Evolutionary conservation across 495 filamentous ascomycete genomes (phyloP), one percentile per base, ranked within the genome.

Genomic region (Letharia lupina): DNA sequence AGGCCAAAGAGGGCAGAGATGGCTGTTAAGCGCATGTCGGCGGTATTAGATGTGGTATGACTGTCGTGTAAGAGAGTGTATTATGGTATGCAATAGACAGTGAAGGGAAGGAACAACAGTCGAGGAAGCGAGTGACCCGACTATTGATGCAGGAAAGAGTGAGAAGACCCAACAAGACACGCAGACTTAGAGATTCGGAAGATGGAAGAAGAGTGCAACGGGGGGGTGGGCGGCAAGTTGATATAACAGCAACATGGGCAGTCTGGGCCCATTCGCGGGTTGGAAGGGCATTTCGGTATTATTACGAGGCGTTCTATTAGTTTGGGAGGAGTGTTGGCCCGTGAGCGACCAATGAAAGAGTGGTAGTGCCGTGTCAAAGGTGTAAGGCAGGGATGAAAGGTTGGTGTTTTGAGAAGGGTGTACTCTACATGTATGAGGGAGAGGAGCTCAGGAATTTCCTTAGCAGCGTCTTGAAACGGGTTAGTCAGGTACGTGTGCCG

Each of bases 101-200:
- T 62, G 64, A 68, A 63, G 54, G n/a, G 57, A 69, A 67, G 63
- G 64, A 69, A 47, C 65, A 63, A 68, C 62, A 70, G 73, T 61
- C 64, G 62, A 63, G 64, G 70, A 70, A 73, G 73, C 71, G 65
- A 68, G 72, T 76, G 72, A 69, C 65, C 39, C 56, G 54, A 63
- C 58, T 65, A 41, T 28, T 47, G 52, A 67, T 60, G 70, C 76
- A 68, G 70, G 50, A 61, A 71, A 64, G 70, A 39, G 70, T 11
- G 52, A 72, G 69, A 74, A 68, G 62, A 28, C 23, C 0, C 23
- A 48, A 73, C 41, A 70, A 59, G 57, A 74, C 42, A 72, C 58
- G 58, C 42, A 67, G 59, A 71, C 69, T 56, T 68, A 66, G 58
- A 72, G 70, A 73, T 33, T 33, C 39, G 63, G 65, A 64, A 71